Conservation (phyloP, 2,329 filamentous ascomycete genomes). For the Beauveria bassiana region DNA sequence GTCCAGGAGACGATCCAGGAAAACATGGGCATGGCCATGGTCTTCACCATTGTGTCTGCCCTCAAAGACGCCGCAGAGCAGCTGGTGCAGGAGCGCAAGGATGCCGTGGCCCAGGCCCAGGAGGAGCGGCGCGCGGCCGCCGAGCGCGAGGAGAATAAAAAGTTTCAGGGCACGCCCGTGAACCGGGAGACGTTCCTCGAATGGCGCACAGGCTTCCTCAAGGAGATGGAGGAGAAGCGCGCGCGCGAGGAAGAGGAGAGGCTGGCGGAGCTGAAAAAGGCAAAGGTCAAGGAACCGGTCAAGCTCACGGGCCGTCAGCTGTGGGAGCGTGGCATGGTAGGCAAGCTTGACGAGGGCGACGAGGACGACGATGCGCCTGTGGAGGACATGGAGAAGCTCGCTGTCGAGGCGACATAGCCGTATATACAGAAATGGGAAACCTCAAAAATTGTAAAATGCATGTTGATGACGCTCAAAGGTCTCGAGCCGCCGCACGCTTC, state of each 20-base stretch:
- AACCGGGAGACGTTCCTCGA: conserved; percentile 77
- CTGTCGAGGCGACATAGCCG: conserved; percentile 47
- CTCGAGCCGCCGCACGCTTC: not conserved
- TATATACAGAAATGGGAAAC: not conserved
- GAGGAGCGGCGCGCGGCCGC: conserved; percentile 51
- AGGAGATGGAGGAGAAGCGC: conserved; percentile 72
- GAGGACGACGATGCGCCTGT: conserved; percentile 56
- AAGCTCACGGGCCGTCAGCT: conserved; percentile 67
- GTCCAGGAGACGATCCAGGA: conserved; percentile 76
- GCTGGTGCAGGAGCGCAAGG: conserved; percentile 66
- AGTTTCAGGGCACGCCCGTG: conserved; percentile 87
- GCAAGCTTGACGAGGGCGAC: conserved; percentile 58
- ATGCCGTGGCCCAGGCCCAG: conserved; percentile 40
- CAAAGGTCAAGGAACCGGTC: conserved; percentile 65
- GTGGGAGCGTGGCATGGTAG: conserved; percentile 67
- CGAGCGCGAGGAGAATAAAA: conserved; percentile 90
- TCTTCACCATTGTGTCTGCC: conserved; percentile 82
- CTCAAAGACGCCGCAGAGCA: conserved; percentile 89
- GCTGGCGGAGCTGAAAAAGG: conserved; percentile 74
- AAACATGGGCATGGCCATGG: conserved; percentile 94
- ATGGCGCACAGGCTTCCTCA: conserved; percentile 72
- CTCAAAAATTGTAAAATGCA: conserved; percentile 6
- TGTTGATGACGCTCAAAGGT: not conserved
- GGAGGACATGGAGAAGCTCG: conserved; percentile 62
- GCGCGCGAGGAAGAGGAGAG: conserved; percentile 65